These are phyloP conservation scores for Fusarium sp. DNA, from an alignment of 2,329 filamentous ascomycete species.

Conservation along the genomic window DNA sequence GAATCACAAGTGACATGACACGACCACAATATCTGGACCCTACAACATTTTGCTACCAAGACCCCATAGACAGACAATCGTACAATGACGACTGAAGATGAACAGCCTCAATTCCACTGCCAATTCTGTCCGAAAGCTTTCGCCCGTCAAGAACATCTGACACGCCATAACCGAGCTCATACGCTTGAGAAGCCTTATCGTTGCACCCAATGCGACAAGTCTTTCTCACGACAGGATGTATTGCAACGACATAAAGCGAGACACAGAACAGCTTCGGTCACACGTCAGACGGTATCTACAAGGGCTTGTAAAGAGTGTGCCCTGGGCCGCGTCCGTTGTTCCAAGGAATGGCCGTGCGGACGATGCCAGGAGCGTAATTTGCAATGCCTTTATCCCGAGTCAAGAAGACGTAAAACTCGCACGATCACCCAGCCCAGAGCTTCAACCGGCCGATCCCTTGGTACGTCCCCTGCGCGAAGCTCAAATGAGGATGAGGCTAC, in stretches of 20 bases:
- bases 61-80: too few relatives aligned
- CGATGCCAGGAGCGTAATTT: constrained; percentile 25
- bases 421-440: too few relatives aligned
- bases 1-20: too few relatives aligned
- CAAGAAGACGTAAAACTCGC: constrained; percentile 16
- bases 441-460: too few relatives aligned
- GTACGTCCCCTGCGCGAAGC: too few relatives aligned
- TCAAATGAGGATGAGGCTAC: too few relatives aligned
- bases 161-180: constrained; percentile 34
- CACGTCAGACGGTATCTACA: neutral
- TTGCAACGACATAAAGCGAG: constrained; percentile 30
- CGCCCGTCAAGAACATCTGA: constrained; percentile 33
- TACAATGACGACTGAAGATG: too few relatives aligned
- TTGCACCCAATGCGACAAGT: constrained; percentile 30
- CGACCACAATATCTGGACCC: too few relatives aligned
- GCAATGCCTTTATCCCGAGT: constrained; percentile 22
- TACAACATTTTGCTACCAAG: too few relatives aligned
- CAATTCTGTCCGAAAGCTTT: constrained; percentile 19
- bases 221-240: constrained; percentile 36
- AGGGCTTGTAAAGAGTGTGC: constrained; percentile 40
- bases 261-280: neutral
- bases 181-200: constrained; percentile 37
- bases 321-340: constrained; percentile 32
- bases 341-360: constrained; percentile 30
- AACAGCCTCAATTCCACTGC: constrained; percentile 13